Conservation (phyloP, 2,329 filamentous ascomycete species). For the Bipolaris victoriae region DNA sequence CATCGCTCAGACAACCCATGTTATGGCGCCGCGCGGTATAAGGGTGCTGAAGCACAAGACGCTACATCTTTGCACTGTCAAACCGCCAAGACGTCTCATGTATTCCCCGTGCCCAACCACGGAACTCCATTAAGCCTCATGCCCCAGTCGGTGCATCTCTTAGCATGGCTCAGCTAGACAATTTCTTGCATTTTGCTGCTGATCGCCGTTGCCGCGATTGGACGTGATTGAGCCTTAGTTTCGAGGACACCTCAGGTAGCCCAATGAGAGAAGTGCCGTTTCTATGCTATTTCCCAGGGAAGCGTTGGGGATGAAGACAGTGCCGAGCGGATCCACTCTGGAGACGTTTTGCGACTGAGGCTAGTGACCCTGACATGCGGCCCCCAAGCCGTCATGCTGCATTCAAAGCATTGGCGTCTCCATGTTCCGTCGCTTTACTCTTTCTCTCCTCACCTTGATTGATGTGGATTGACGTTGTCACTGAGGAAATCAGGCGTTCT, state of each 20-base stretch:
- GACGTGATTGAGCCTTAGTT: constrained; percentile 28
- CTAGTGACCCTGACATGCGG: constrained; percentile 22
- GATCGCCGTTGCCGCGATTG: constrained; percentile 20
- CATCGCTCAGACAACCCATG: constrained; percentile 7
- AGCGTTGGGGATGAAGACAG: constrained; percentile 12
- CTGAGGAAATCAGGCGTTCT: constrained; percentile 26
- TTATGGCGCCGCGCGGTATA: constrained; percentile 5
- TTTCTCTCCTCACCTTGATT: constrained; percentile 24
- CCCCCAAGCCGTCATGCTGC: constrained; percentile 24
- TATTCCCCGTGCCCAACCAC: constrained; percentile 25
- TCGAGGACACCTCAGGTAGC: constrained; percentile 30
- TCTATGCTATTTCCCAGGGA: constrained; percentile 14
- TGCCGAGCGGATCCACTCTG: constrained; percentile 26
- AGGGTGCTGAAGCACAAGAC: constrained; percentile 29
- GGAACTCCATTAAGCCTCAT: constrained; percentile 5
- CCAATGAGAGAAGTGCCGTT: constrained; percentile 23
- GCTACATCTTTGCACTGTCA: constrained; percentile 30
- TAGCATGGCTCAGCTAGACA: constrained; percentile 4
- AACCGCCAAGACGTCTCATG: constrained; percentile 40
- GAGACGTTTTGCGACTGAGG: constrained; percentile 37
- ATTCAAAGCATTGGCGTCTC: constrained; percentile 42
- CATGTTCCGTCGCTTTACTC: constrained; percentile 29
- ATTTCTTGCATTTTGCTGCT: constrained; percentile 9
- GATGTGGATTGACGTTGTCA: constrained; percentile 17
- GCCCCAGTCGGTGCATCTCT: constrained; percentile 5